Conservation (phyloP, 345 rosid species). For the Noccaea caerulescens region DNA sequence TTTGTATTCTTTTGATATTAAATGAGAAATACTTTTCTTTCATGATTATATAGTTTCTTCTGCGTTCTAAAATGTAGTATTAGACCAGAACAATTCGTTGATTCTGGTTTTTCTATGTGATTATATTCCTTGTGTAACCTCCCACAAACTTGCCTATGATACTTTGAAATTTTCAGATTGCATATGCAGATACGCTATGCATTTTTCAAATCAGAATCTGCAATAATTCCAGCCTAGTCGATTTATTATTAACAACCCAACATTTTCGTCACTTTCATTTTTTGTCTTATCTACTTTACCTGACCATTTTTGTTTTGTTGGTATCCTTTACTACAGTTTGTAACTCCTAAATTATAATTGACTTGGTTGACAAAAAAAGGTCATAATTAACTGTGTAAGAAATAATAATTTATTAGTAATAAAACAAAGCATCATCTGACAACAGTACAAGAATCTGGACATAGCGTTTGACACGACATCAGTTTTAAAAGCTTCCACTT, state of each 20-base stretch:
- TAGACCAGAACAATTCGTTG: not conserved
- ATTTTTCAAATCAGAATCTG: not conserved
- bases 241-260: not conserved
- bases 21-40: constrained; percentile 4
- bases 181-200: not conserved
- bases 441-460: constrained; percentile 34
- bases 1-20: constrained; percentile 27
- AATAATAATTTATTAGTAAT: not conserved
- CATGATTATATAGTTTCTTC: not conserved
- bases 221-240: too few species aligned
- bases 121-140: not conserved
- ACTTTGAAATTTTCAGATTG: not conserved
- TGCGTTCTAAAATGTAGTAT: not conserved
- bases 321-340: not conserved
- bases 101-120: constrained; percentile 12
- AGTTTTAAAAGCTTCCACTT: constrained; percentile 37
- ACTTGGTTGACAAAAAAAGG: not conserved
- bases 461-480: constrained; percentile 39
- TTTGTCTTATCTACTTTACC: too few species aligned
- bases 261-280: not conserved
- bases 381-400: not conserved
- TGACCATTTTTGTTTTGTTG: not conserved
- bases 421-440: constrained; percentile 35
- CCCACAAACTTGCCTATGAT: not conserved
- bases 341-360: not conserved